Evolutionary conservation across 176 grass and related monocot genomes (phyloP).

Genomic region (Oryza nivara): DNA sequence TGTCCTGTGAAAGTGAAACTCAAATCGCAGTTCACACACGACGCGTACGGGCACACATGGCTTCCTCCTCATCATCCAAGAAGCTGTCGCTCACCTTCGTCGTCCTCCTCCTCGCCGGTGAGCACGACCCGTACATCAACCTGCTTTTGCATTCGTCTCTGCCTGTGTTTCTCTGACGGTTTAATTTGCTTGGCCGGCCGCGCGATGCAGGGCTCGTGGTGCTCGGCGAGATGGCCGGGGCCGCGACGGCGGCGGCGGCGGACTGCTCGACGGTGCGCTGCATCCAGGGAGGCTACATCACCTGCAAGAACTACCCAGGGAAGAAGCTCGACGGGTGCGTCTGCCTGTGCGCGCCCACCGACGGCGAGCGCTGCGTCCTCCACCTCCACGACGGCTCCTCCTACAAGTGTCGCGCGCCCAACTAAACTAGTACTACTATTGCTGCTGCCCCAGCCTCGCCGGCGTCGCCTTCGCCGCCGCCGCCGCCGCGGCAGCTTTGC

Average conservation of each 20-base stretch:
- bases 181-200: too few species aligned
- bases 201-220: conserved; percentile 30
- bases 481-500: too few species aligned
- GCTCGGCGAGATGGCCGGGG: conserved; percentile 6
- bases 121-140: neutral
- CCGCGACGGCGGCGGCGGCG: neutral
- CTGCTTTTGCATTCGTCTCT: neutral
- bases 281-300: conserved; percentile 49
- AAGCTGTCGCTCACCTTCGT: conserved; percentile 15
- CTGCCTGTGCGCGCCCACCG: conserved; percentile 37
- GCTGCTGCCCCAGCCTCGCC: neutral
- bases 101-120: conserved; percentile 34
- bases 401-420: neutral
- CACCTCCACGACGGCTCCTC: conserved; percentile 32
- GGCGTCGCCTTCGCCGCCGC: neutral
- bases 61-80: neutral
- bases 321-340: conserved; percentile 45
- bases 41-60: neutral
- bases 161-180: neutral
- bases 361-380: conserved; percentile 45
- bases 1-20: neutral
- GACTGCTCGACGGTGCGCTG: conserved; percentile 28
- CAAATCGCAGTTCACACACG: neutral
- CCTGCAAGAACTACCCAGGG: conserved; percentile 41
- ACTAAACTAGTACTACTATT: neutral